Evolutionary conservation across 257 asterid species (phyloP).

Genomic region (Haberlea rhodopensis): DNA sequence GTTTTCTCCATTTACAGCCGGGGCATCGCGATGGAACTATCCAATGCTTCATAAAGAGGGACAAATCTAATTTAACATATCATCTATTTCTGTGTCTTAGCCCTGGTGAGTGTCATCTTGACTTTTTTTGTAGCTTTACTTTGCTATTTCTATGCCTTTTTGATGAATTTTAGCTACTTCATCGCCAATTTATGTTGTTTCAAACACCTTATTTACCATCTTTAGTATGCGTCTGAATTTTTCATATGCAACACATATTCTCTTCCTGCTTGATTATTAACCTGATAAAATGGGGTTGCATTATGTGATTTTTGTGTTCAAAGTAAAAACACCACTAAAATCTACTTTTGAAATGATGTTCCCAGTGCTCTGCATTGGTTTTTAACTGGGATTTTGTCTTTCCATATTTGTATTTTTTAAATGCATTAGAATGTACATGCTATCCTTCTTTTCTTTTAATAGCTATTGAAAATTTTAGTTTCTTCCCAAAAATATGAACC

Average conservation of each 20-base stretch:
- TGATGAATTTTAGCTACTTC: not conserved
- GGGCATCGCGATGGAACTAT: conserved; percentile 63
- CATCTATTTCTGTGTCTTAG: conserved; percentile 62
- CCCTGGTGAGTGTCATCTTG: conserved; percentile 40
- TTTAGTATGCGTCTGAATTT: not conserved
- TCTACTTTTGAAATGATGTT: not conserved
- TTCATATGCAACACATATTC: not conserved
- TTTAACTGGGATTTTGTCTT: conserved; percentile 3
- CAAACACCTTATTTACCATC: not conserved
- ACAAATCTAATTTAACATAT: conserved; percentile 54
- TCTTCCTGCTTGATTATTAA: not conserved
- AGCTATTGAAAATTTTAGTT: not conserved
- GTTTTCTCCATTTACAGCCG: conserved; percentile 38
- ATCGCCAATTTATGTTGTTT: not conserved
- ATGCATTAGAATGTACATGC: not conserved
- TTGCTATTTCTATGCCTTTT: conserved; percentile 2
- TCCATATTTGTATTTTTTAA: not conserved
- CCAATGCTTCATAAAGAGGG: conserved; percentile 70
- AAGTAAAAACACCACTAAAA: not conserved
- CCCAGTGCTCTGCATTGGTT: not conserved
- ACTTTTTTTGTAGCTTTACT: conserved; percentile 7
- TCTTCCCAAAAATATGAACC: not conserved
- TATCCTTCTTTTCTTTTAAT: not conserved
- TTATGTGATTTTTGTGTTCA: not conserved
- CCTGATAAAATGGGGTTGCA: not conserved